A percentile compares a stretch with the other conserved stretches of the same genome.
These are phyloP conservation scores for Pyronema omphalodes DNA, from an alignment of 495 filamentous ascomycete species.

Conservation along the genomic window DNA sequence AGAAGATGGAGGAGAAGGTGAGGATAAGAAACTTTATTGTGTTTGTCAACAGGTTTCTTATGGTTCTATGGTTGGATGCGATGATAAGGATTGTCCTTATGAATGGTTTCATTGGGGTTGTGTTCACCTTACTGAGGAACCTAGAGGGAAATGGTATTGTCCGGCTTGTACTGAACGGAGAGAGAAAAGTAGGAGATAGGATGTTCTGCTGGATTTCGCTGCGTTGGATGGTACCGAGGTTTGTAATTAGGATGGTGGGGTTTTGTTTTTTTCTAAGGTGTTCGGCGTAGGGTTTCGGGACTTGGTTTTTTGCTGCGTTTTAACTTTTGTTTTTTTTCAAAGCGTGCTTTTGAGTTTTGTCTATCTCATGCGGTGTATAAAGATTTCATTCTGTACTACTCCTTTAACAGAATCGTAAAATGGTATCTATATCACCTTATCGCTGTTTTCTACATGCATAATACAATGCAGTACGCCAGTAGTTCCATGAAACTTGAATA, in stretches of 20 bases:
- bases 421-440: too few species aligned
- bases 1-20: constrained; percentile 65
- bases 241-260: neutral
- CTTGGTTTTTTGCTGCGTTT: neutral
- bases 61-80: constrained; percentile 96
- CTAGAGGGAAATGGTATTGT: constrained; percentile 84
- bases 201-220: neutral
- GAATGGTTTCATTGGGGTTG: constrained; percentile 99
- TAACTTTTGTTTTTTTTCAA: neutral
- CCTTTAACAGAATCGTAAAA: too few species aligned
- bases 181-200: constrained; percentile 25
- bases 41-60: constrained; percentile 80
- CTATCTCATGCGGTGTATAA: too few species aligned
- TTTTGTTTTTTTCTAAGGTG: neutral
- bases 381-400: too few species aligned
- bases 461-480: too few species aligned
- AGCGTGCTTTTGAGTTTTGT: neutral
- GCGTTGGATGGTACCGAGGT: neutral
- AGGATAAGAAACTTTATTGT: constrained; percentile 82
- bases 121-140: constrained; percentile 75
- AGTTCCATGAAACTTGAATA: too few species aligned
- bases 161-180: constrained; percentile 53
- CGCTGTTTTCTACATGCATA: too few species aligned
- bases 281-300: neutral
- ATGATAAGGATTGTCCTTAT: constrained; percentile 76